Evolutionary conservation across 768 basidiomycete genomes (phyloP).

Genomic region (Xanthoconium stramineum): DNA sequence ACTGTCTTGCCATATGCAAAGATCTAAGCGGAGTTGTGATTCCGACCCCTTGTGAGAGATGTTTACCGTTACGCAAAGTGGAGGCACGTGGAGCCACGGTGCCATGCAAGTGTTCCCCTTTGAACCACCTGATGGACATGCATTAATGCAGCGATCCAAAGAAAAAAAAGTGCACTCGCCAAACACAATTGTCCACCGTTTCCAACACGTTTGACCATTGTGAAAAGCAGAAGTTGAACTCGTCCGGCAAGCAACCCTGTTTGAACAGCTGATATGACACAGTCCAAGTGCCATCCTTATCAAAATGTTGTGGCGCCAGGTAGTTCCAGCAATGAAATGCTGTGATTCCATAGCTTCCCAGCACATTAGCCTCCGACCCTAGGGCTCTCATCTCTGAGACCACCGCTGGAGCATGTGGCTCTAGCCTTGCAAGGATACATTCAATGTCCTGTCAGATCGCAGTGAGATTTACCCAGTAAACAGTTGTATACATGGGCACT

Average conservation of each 20-base stretch:
- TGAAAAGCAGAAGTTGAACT: constrained; percentile 4
- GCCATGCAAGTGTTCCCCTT: constrained; percentile 7
- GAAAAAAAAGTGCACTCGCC: background rate
- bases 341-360: background rate
- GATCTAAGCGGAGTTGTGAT: background rate
- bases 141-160: background rate
- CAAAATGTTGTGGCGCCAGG: background rate
- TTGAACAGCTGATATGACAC: constrained; percentile 10
- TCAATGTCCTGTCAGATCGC: background rate
- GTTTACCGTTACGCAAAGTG: background rate
- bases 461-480: too few relatives aligned
- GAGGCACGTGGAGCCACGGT: constrained; percentile 1
- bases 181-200: background rate
- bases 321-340: constrained; percentile 13
- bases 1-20: constrained; percentile 4
- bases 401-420: background rate
- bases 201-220: background rate
- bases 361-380: background rate
- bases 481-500: background rate
- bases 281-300: background rate
- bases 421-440: background rate
- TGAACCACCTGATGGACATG: constrained; percentile 6
- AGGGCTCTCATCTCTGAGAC: background rate
- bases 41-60: constrained; percentile 1
- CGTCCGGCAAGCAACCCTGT: background rate